phyloP scores from a whole-genome alignment of 495 filamentous ascomycete genomes.

The Oleoguttula mirabilis region DNA sequence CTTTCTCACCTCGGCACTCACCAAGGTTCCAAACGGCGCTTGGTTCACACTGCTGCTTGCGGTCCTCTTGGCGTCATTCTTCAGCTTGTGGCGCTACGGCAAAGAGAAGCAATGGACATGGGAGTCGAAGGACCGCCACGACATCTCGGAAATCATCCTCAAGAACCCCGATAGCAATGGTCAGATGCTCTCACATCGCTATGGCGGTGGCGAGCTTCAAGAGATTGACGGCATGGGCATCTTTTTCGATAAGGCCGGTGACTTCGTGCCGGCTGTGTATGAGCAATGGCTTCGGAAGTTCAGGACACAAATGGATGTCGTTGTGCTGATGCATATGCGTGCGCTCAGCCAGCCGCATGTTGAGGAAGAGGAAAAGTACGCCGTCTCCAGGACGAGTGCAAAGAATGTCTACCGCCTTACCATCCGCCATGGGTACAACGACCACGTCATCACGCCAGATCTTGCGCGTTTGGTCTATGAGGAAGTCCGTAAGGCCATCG shows the following conservation, averaged over 20 bases:
- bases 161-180: slow-evolving; percentile 14
- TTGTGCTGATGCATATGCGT: slow-evolving; percentile 29
- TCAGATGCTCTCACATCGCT: slow-evolving; percentile 17
- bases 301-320: slow-evolving; percentile 23
- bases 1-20: slow-evolving; percentile 54
- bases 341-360: slow-evolving; percentile 23
- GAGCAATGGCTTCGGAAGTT: slow-evolving; percentile 29
- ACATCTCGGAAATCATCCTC: slow-evolving; percentile 22
- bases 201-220: slow-evolving; percentile 17
- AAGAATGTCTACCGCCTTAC: slow-evolving; percentile 39
- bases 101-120: slow-evolving; percentile 63
- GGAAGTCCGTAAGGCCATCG: slow-evolving; percentile 44
- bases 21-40: slow-evolving; percentile 58
- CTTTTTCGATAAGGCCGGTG: slow-evolving; percentile 32
- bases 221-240: slow-evolving; percentile 26
- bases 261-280: slow-evolving; percentile 26
- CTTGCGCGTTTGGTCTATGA: slow-evolving; percentile 48
- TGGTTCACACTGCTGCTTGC: slow-evolving; percentile 64
- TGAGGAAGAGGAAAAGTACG: slow-evolving; percentile 7
- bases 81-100: slow-evolving; percentile 62
- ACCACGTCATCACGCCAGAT: slow-evolving; percentile 51
- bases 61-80: slow-evolving; percentile 42
- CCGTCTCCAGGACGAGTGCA: slow-evolving; percentile 2
- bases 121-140: slow-evolving; percentile 48
- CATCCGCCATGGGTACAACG: slow-evolving; percentile 58